Conservation (phyloP, 345 rosid genomes). For the Syzygium aromaticum region DNA sequence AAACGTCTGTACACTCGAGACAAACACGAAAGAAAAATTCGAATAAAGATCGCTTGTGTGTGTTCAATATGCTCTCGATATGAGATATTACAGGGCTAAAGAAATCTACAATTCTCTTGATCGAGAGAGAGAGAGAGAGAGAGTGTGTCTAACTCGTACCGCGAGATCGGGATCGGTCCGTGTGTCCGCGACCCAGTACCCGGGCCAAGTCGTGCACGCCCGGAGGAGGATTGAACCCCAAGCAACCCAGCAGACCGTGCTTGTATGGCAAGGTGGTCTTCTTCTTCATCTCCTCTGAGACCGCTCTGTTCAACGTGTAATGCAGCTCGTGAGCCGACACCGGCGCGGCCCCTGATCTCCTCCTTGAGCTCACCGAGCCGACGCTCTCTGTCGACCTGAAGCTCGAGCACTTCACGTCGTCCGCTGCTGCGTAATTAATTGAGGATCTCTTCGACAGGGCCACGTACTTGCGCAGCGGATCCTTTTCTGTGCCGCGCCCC, state of each 20-base stretch:
- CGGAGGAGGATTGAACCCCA: constrained; percentile 57
- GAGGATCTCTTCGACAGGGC: constrained; percentile 37
- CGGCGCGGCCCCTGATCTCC: constrained; percentile 28
- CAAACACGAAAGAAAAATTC: background rate
- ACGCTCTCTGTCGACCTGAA: constrained; percentile 60
- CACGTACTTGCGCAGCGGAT: constrained; percentile 36
- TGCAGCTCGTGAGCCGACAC: constrained; percentile 80
- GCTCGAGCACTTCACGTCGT: constrained; percentile 42
- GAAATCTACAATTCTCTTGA: background rate
- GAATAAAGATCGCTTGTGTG: background rate
- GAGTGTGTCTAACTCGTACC: background rate
- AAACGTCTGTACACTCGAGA: background rate
- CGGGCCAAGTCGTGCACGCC: constrained; percentile 54
- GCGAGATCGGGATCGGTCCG: constrained; percentile 11
- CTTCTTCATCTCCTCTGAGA: constrained; percentile 80
- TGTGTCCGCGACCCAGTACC: constrained; percentile 68
- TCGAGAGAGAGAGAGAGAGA: background rate
- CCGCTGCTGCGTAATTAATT: background rate
- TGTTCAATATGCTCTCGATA: background rate
- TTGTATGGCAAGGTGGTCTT: constrained; percentile 86
- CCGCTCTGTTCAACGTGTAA: constrained; percentile 82
- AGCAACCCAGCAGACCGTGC: constrained; percentile 82
- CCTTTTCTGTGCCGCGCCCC: constrained; percentile 57
- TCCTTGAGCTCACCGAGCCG: constrained; percentile 37
- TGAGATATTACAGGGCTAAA: background rate